Conservation (phyloP, 2,329 filamentous ascomycete species). For the Fusarium acutatum region DNA sequence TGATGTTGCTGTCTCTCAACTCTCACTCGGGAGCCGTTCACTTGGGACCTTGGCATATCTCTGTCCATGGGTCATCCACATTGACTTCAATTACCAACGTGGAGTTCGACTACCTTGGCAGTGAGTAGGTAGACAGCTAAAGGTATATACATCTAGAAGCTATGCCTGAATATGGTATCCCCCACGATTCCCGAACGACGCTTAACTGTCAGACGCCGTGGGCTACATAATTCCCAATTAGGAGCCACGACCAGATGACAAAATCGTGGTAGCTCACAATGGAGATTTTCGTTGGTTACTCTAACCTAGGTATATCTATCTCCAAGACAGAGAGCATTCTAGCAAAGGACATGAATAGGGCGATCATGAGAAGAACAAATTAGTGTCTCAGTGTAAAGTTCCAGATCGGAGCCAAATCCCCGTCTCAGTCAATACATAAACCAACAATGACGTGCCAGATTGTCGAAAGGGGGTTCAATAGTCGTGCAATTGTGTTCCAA, state of each 20-base stretch:
- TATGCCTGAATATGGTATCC: neutral
- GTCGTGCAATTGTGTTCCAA: neutral
- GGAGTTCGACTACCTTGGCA: neutral
- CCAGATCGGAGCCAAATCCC: neutral
- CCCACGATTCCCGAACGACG: neutral
- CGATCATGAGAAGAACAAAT: neutral
- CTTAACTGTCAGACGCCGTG: neutral
- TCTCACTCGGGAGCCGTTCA: neutral
- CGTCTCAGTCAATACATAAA: neutral
- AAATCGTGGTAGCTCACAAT: neutral
- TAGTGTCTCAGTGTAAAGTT: neutral
- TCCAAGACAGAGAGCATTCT: neutral
- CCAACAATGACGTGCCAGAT: constrained; percentile 17
- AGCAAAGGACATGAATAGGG: neutral
- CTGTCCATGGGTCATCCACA: neutral
- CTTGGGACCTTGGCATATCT: neutral
- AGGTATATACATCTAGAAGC: neutral
- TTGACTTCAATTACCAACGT: neutral
- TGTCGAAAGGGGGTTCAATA: neutral
- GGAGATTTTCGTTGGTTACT: neutral
- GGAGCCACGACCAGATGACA: neutral
- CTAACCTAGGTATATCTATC: neutral
- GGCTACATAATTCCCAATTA: neutral
- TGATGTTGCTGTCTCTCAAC: neutral
- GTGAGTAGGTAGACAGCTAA: neutral